Evolutionary conservation across 1,284 basidiomycete genomes (phyloP), one percentile per base, ranked within the genome.

Genomic region (Abortiporus biennis): DNA sequence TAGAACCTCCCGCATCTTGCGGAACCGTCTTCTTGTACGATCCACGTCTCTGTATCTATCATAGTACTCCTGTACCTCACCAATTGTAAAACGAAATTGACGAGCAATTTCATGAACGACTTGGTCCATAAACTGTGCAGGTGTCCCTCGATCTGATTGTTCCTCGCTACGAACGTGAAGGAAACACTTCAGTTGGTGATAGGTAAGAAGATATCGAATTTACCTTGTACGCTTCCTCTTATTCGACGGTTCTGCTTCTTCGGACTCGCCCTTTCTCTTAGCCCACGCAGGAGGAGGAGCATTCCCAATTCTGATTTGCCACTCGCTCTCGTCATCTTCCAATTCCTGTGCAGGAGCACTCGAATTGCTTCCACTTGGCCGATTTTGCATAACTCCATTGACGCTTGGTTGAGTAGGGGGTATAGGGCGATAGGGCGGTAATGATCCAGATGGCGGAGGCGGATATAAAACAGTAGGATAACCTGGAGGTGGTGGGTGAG

Each of bases 1-100:
- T 17, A 85, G 59, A 31, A 74, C 53, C 41, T 74, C 66, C 29
- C 84, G 70, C 80, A 85, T 83, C 50, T 61, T 72, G 52, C 74
- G 72, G 57, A 87, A 87, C 22, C 80, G 69, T 29, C 51, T 60
- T 49, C 70, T 70, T 8, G 85, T 85, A 33, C 71, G 70, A 29
- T 69, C 71, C 70, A 84, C 74, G 50, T 85, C 80, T 9, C 78
- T 78, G 45, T 71, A 80, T 49, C 70, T 75, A 52, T 85, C 78
- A 47, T 85, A 84, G 54, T 77, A 84, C 53, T 81, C 81, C 53
- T 80, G 72, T 9, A 87, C 84, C 57, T 87, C 85, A 47, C 79
- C 77, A 0, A 74, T 55, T 1, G 81, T 83, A 57, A 87, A 87
- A 38, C 78, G 68, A 51, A 66, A 80, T 30, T 82, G 75, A 21